Base-by-base conservation (phyloP, 306 rosid genomes). In the Alnus glutinosa region DNA sequence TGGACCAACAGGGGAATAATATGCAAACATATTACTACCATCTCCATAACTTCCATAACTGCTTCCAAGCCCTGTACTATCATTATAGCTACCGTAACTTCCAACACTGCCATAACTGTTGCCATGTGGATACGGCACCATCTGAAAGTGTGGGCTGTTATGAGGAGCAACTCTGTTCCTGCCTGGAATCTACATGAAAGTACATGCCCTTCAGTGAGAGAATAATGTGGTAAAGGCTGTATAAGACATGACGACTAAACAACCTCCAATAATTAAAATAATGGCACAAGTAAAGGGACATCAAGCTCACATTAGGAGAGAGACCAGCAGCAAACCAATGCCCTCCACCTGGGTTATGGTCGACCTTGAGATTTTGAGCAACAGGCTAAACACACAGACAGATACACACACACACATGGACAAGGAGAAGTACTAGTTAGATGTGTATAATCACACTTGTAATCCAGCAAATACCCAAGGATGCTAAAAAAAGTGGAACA, bases 271-370 rank as follows among this genome's bases (percentile, higher is more conserved):
- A 50, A 36, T 23, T 68, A 11, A 36, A 74, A 54, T 16, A 11
- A 44, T 8, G 61, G 50, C 18, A 42, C 63, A 77, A 80, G 71
- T 75, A 68, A 71, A 71, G 70, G 61, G 64, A 74, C 79, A 84
- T 74, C 48, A 74, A 62, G 76, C 96, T 91, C 88, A 96, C 99
- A 77, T 93, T 96, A 7, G 99, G 99, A 70, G 99, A 96, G 86
- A 96, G 89, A 81, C 99, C 99, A 82, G 99, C 99, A 66, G 98
- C 98, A 90, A 96, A 96, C 99, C 99, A 96, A 84, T 96, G 99
- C 68, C 99, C 99, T 78, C 93, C 98, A 79, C 97, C 99, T 10
- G 98, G 98, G 82, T 96, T 97, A 91, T 93, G 97, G 83, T 96
- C 98, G 84, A 96, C 99, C 87, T 89, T 90, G 64, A 96, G 77